Conservation (phyloP, 2,329 filamentous ascomycete genomes). For the Colletotrichum simmondsii region DNA sequence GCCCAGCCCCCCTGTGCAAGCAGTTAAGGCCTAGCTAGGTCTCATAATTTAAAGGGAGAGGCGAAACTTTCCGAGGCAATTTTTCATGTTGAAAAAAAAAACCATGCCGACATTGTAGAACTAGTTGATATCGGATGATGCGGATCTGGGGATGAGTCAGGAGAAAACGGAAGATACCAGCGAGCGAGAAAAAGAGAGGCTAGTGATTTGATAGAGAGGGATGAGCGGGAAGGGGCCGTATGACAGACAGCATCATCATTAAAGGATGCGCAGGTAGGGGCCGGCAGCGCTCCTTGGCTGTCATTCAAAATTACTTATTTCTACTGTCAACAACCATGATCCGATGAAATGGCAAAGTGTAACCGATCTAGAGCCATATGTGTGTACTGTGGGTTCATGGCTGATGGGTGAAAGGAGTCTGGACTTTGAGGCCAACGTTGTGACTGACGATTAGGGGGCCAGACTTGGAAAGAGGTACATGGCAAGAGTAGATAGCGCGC, state of each 20-base stretch:
- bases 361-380: conserved; percentile 14
- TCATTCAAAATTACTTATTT: conserved; percentile 19
- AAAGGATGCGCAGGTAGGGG: background rate
- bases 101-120: background rate
- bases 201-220: background rate
- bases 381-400: conserved; percentile 23
- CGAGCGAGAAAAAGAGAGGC: background rate
- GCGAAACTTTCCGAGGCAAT: background rate
- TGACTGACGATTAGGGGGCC: conserved; percentile 10
- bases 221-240: background rate
- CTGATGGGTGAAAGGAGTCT: conserved; percentile 27
- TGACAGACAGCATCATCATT: background rate
- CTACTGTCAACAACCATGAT: conserved; percentile 3
- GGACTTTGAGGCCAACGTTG: conserved; percentile 26
- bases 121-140: background rate
- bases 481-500: conserved; percentile 5
- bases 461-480: background rate
- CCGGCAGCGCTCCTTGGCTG: background rate
- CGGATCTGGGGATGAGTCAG: background rate
- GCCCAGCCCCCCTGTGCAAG: conserved; percentile 44
- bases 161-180: background rate
- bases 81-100: no score
- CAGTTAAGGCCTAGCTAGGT: conserved; percentile 46
- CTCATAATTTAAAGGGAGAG: background rate
- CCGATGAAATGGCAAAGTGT: background rate